Base-by-base conservation (phyloP, 768 basidiomycete genomes). In the Chalciporus chontae region DNA sequence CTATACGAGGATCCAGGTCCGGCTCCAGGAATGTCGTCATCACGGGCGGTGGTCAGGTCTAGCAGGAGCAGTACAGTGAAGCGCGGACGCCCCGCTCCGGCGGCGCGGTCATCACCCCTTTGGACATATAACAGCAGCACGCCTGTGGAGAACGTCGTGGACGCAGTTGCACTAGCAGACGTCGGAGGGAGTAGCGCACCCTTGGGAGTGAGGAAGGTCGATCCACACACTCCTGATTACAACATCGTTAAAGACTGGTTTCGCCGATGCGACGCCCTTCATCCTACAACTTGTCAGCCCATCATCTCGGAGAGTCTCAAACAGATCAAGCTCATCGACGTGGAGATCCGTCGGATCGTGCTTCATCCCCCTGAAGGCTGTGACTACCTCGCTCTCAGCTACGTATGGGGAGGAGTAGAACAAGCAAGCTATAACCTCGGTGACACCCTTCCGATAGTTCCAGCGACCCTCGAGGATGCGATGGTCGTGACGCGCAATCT, bases 391-490 rank as follows among this genome's bases (percentile, higher is more conserved):
- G 43, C 61, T 2, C 47, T 50, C 38, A 62, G 56, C 11, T 58
- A 61, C 11, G 54, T 62, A 6, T 59, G 54, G 60, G 54, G 61
- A 15, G 41, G 34, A 5, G 48, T 45, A 4, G 24, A 31, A 1
- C 53, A 60, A 23, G 39, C 29, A 4, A 41, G 42, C 23, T 53
- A 32, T 43, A 47, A 51, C 21, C 50, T 55, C 3, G 50, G 60
- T n/a, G 48, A 51, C 8, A 9, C 44, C 8, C 36, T 59, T 1
- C 45, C 57, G 0, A 37, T 23, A 5, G 40, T 59, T 40, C 58
- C 52, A 13, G 40, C 44, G 3, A 62, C 61, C 3, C 50, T 62
- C 9, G 53, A 55, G 17, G 55, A 62, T 26, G 52, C 55, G 3
- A 54, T 62, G 32, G 31, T 38, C 6, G 52, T 62, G 10, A 45